These are phyloP conservation scores for Babesia microti DNA, from an alignment of 169 alveolate genomes.

Conservation along the genomic window DNA sequence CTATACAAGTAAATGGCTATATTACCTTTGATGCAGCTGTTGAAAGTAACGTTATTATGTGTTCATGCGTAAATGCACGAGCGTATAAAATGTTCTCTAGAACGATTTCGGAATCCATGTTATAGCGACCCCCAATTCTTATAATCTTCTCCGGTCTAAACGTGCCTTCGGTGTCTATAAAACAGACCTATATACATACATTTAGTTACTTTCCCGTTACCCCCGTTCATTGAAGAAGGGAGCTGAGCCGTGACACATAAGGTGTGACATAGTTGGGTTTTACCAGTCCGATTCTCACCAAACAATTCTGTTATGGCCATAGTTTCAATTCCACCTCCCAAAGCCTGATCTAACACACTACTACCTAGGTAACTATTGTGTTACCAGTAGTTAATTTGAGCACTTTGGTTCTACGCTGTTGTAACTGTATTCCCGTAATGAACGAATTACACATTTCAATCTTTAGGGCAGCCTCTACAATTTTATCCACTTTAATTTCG, in stretches of 20 bases:
- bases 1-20: constrained; percentile 2
- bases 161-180: constrained; percentile 97
- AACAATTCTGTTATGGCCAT: constrained; percentile 86
- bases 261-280: constrained; percentile 90
- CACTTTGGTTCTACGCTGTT: constrained; percentile 19
- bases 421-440: constrained; percentile 32
- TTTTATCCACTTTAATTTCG: constrained; percentile 85
- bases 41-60: constrained; percentile 18
- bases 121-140: constrained; percentile 66
- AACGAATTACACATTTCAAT: constrained; percentile 31
- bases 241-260: constrained; percentile 81
- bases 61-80: constrained; percentile 82
- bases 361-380: constrained; percentile 65
- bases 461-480: constrained; percentile 76
- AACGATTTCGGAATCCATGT: constrained; percentile 78
- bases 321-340: constrained; percentile 93
- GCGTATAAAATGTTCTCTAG: constrained; percentile 91
- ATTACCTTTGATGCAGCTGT: constrained; percentile 38
- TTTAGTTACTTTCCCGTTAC: constrained; percentile 54
- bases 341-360: constrained; percentile 70
- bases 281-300: constrained; percentile 94
- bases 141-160: constrained; percentile 94
- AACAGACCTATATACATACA: constrained; percentile 69
- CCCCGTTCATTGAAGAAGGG: constrained; percentile 81
- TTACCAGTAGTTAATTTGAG: constrained; percentile 34